phyloP scores from a whole-genome alignment of 345 rosid species.

The Eucalyptus marginata region DNA sequence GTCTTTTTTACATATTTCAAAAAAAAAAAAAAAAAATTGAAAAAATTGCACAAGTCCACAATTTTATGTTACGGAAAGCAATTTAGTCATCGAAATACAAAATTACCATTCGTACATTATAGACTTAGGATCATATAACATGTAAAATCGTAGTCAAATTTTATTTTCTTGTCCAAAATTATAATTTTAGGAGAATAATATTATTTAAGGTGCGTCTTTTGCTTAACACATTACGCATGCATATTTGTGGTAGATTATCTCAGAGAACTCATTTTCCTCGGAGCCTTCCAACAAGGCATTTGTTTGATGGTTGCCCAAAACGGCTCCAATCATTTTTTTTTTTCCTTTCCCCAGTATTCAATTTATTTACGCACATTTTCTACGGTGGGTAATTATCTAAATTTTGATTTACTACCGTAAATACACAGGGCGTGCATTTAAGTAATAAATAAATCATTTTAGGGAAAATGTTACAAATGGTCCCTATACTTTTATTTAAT shows the following conservation, averaged over 20 bases:
- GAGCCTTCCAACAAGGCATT: neutral
- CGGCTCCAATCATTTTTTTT: neutral
- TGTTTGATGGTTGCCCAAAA: neutral
- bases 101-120: neutral
- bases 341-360: no score
- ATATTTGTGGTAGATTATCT: neutral
- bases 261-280: neutral
- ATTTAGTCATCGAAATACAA: neutral
- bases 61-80: neutral
- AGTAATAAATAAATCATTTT: no score
- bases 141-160: neutral
- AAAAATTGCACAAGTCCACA: neutral
- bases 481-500: no score
- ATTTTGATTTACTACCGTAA: neutral
- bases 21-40: neutral
- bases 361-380: neutral
- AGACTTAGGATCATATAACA: neutral
- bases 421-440: neutral
- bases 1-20: neutral
- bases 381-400: neutral
- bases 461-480: no score
- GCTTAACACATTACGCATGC: no score
- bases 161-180: neutral
- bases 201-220: neutral
- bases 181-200: neutral